Conservation (phyloP, 2,329 filamentous ascomycete genomes). For the Penicillium vulpinum region DNA sequence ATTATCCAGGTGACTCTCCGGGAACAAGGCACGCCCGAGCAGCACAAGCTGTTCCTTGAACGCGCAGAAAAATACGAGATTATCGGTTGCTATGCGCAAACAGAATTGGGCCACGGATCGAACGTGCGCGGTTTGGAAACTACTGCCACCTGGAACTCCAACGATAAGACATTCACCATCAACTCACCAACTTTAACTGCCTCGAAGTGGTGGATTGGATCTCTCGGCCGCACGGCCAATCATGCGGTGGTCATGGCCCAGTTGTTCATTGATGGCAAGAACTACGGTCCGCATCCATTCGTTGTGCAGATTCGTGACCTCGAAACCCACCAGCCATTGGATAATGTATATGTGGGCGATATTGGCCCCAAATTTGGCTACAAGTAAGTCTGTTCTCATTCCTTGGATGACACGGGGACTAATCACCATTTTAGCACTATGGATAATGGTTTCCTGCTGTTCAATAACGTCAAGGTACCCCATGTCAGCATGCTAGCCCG, state of each 20-base stretch:
- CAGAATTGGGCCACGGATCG: constrained; percentile 75
- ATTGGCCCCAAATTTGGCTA: constrained; percentile 80
- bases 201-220: constrained; percentile 85
- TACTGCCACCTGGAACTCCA: constrained; percentile 69
- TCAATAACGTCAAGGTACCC: constrained; percentile 74
- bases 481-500: constrained; percentile 71
- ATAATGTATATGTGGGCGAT: constrained; percentile 72
- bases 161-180: constrained; percentile 72
- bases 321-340: constrained; percentile 67
- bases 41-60: constrained; percentile 71
- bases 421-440: constrained; percentile 55
- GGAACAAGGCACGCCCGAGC: constrained; percentile 71
- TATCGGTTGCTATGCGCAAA: constrained; percentile 79
- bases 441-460: constrained; percentile 78
- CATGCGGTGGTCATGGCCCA: constrained; percentile 79
- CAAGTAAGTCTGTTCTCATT: constrained; percentile 48
- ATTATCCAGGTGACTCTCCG: constrained; percentile 60
- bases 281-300: constrained; percentile 74
- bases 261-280: constrained; percentile 66
- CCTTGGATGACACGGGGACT: neutral
- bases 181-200: constrained; percentile 73
- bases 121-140: constrained; percentile 74
- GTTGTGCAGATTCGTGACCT: constrained; percentile 72
- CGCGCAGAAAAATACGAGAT: constrained; percentile 68
- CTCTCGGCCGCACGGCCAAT: constrained; percentile 72